Base-by-base conservation (phyloP, 2,329 filamentous ascomycete species). In the Nakataea oryzae region DNA sequence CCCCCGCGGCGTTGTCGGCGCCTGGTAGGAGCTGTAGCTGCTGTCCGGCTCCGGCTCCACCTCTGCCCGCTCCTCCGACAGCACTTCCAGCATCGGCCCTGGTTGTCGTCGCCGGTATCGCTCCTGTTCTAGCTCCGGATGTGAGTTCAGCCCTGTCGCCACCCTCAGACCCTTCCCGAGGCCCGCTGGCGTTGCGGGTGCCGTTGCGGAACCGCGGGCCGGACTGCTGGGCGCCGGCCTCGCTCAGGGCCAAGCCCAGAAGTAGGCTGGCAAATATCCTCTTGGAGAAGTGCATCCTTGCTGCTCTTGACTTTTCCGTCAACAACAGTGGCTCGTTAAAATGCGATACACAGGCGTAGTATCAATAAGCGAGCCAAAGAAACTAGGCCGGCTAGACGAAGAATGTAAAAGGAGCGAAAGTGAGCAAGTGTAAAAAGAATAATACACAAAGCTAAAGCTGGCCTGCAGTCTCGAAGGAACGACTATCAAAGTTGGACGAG, bases 391-490 rank as follows among this genome's bases (percentile, higher is more conserved):
- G 26, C 56, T 32, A 32, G 56, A 58, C 56, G 56, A 21, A 11
- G 28, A 32, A 21, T 12, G 21, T 58, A 2, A 21, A 58, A 32
- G 32, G 56, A 56, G 54, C 26, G 28, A 56, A 27, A 24, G 8
- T 7, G 24, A 56, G 54, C 4, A 56, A 28, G 14, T 56, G 54
- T 28, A 24, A 3, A 6, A 56, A 28, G 8, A 56, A 29, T 21
- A n/a, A 29, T 58, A 58, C 29, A 29, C 56, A 58, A 12, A 58
- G 32, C 28, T 58, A 58, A n/a, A 29, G 56, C 56, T 58, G 56
- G 21, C 56, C 56, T 27, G 56, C 56, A 58, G 56, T 58, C 56
- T 58, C 56, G 56, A 58, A 58, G 12, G 56, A 58, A 58, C 21
- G 56, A 58, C 56, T 58, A 32, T 58, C 56, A 59, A 59, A 32